These are phyloP conservation scores for Lodderomyces margitis DNA, from an alignment of 1,139 yeast genomes.

Conservation along the genomic window DNA sequence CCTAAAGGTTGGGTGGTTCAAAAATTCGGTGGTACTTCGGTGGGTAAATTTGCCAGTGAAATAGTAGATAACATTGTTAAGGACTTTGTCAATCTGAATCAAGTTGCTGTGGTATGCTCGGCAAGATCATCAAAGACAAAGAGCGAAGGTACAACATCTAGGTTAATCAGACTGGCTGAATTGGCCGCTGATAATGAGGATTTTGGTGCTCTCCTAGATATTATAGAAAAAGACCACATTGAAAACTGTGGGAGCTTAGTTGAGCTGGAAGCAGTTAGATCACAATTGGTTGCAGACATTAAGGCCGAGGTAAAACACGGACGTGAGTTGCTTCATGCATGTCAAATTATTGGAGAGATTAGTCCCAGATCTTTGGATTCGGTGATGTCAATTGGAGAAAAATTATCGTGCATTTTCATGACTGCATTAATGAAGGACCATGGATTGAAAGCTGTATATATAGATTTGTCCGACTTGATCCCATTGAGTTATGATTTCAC, in stretches of 20 bases:
- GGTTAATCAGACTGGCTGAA: slow-evolving; percentile 79
- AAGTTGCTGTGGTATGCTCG: slow-evolving; percentile 95
- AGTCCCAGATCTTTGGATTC: slow-evolving; percentile 84
- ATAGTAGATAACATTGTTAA: slow-evolving; percentile 84
- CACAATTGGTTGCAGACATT: slow-evolving; percentile 55
- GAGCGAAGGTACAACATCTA: slow-evolving; percentile 91
- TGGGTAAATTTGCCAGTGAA: slow-evolving; percentile 85
- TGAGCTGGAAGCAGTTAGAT: slow-evolving; percentile 40
- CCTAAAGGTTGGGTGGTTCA: slow-evolving; percentile 76
- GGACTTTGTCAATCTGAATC: slow-evolving; percentile 54
- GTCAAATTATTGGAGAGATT: slow-evolving; percentile 88
- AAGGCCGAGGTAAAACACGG: slow-evolving; percentile 65
- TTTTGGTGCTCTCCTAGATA: slow-evolving; percentile 51
- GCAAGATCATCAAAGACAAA: slow-evolving; percentile 91
- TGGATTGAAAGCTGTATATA: slow-evolving; percentile 72
- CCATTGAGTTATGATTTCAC: slow-evolving; percentile 56
- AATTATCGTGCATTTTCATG: slow-evolving; percentile 85
- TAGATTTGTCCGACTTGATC: slow-evolving; percentile 74
- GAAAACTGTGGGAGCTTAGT: slow-evolving; percentile 64
- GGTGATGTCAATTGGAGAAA: slow-evolving; percentile 92
- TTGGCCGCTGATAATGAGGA: slow-evolving; percentile 59
- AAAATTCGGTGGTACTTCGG: slow-evolving; percentile 97
- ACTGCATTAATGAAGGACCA: slow-evolving; percentile 78
- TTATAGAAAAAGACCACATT: slow-evolving; percentile 75
- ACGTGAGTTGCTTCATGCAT: slow-evolving; percentile 73